Conservation (phyloP, 225 moss, liverwort and hornwort species). For the Asterella californica region DNA sequence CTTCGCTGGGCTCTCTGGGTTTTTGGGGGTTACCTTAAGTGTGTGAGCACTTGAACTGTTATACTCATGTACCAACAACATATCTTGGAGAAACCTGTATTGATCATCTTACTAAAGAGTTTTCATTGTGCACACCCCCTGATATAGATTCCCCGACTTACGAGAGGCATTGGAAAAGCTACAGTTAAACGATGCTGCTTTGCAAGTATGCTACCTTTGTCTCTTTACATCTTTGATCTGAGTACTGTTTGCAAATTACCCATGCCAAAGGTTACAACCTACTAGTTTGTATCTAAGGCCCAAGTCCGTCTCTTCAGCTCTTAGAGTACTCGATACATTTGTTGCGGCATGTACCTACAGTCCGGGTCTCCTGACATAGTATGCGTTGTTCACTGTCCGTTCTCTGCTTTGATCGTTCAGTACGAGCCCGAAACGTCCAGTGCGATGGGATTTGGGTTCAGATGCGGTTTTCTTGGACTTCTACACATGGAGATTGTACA, state of each 20-base stretch:
- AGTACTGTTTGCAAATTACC: neutral
- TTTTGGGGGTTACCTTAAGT: too few species aligned
- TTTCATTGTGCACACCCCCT: neutral
- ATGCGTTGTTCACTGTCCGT: neutral
- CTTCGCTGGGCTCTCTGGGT: too few species aligned
- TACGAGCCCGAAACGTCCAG: conserved; percentile 94
- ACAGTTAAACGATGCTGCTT: conserved; percentile 92
- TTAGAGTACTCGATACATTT: too few species aligned
- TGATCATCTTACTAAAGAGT: neutral
- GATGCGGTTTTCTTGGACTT: conserved; percentile 93
- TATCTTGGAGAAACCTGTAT: neutral
- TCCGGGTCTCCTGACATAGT: too few species aligned
- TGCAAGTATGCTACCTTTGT: conserved; percentile 32
- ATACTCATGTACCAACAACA: neutral
- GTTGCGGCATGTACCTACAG: too few species aligned
- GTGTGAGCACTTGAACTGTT: too few species aligned
- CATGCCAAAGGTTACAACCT: neutral
- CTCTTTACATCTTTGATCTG: neutral
- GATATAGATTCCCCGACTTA: conserved; percentile 57
- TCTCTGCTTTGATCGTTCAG: conserved; percentile 26
- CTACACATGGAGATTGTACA: conserved; percentile 98
- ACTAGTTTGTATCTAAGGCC: neutral
- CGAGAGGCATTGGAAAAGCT: conserved; percentile 89
- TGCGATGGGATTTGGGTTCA: conserved; percentile 98
- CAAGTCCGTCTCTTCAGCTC: too few species aligned